These are phyloP conservation scores for Termitomyces sp. DNA, from an alignment of 1,284 basidiomycete genomes.

Conservation along the genomic window DNA sequence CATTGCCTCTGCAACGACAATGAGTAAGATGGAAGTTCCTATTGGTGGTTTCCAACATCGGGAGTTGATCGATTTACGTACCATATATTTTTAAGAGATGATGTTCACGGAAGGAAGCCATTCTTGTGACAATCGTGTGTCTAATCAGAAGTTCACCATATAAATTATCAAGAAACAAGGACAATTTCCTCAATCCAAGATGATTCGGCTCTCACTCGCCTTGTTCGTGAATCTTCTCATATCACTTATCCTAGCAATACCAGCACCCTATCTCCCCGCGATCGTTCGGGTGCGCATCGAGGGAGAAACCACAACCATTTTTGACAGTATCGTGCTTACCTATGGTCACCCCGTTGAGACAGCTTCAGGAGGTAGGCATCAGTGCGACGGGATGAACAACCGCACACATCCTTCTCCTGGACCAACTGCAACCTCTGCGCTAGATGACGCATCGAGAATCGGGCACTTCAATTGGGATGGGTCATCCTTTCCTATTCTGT, in stretches of 20 bases:
- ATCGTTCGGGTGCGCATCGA: slow-evolving; percentile 36
- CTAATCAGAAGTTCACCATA: background rate
- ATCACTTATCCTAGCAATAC: background rate
- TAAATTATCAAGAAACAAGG: background rate
- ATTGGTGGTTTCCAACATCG: no score
- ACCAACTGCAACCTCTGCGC: slow-evolving; percentile 35
- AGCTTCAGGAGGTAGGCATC: slow-evolving; percentile 31
- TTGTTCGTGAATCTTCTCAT: background rate
- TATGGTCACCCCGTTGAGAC: slow-evolving; percentile 36
- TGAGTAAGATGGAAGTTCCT: no score
- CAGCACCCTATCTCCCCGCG: slow-evolving; percentile 11
- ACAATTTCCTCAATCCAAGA: background rate
- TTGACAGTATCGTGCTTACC: slow-evolving; percentile 33
- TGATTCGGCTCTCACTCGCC: background rate
- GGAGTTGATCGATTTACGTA: background rate
- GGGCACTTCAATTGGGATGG: slow-evolving; percentile 30
- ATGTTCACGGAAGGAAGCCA: background rate
- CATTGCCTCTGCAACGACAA: background rate
- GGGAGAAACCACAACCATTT: slow-evolving; percentile 33
- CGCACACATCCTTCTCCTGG: slow-evolving; percentile 30
- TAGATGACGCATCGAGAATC: slow-evolving; percentile 28
- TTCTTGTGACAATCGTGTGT: background rate
- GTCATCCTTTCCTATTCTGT: slow-evolving; percentile 16
- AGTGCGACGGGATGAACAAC: slow-evolving; percentile 40
- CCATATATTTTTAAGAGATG: background rate